A percentile compares a stretch with the other conserved stretches of the same genome.
Evolutionary conservation across 2,329 filamentous ascomycete genomes (phyloP).

Genomic region (Fusarium verrucosum): DNA sequence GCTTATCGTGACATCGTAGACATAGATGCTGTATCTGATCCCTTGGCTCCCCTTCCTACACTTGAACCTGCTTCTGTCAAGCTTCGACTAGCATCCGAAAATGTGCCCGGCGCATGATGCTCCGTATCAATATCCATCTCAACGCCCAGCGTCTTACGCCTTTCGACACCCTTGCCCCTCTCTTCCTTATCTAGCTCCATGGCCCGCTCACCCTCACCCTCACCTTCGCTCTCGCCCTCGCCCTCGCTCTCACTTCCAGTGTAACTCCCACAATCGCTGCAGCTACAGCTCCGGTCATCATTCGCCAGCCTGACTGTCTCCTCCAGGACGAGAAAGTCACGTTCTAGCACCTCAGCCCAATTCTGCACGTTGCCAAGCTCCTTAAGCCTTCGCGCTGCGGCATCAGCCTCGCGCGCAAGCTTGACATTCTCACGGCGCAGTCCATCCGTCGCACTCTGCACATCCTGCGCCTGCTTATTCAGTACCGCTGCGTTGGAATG

Average conservation of each 20-base stretch:
- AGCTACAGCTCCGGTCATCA: slow-evolving; percentile 51
- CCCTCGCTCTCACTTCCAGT: slow-evolving; percentile 44
- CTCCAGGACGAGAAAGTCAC: slow-evolving; percentile 70
- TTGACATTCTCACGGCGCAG: slow-evolving; percentile 72
- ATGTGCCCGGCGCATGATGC: slow-evolving; percentile 40
- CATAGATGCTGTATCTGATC: slow-evolving; percentile 52
- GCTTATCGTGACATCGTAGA: slow-evolving; percentile 46
- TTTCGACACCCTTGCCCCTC: slow-evolving; percentile 17
- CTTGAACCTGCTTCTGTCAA: slow-evolving; percentile 51
- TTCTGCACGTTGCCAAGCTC: slow-evolving; percentile 86
- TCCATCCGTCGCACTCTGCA: slow-evolving; percentile 66
- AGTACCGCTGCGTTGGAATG: slow-evolving; percentile 75
- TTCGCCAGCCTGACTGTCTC: slow-evolving; percentile 69
- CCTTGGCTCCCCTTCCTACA: slow-evolving; percentile 47
- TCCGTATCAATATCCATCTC: slow-evolving; percentile 40
- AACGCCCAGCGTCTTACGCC: slow-evolving; percentile 24
- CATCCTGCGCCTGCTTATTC: slow-evolving; percentile 71
- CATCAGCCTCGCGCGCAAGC: slow-evolving; percentile 70
- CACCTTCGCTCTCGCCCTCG: slow-evolving; percentile 27
- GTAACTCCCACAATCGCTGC: slow-evolving; percentile 51
- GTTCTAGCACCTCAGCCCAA: slow-evolving; percentile 84
- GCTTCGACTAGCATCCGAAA: slow-evolving; percentile 52
- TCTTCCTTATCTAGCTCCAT: slow-evolving; percentile 35
- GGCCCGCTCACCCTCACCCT: slow-evolving; percentile 28
- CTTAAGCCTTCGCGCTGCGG: slow-evolving; percentile 72